Evolutionary conservation across 176 grass and related monocot species (phyloP).

Genomic region (Microstegium vimineum): DNA sequence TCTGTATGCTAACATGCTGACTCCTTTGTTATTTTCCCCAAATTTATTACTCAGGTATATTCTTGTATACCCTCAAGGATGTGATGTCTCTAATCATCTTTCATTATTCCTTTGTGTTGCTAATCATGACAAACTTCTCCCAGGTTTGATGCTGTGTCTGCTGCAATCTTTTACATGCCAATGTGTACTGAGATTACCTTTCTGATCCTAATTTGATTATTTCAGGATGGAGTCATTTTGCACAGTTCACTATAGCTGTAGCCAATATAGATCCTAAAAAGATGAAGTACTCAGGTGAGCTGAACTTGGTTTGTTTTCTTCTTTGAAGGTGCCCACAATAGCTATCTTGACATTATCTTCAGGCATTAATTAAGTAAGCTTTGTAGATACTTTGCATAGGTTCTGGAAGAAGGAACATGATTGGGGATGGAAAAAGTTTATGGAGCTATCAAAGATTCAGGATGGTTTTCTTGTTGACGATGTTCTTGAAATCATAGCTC

Average conservation of each 20-base stretch:
- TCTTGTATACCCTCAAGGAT: slow-evolving; percentile 97
- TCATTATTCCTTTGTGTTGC: slow-evolving; percentile 97
- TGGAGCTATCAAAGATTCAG: slow-evolving; percentile 92
- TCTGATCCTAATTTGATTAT: slow-evolving; percentile 19
- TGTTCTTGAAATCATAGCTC: slow-evolving; percentile 93
- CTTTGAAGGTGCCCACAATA: slow-evolving; percentile 15
- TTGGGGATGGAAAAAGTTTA: slow-evolving; percentile 99
- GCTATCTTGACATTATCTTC: neutral
- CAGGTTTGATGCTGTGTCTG: slow-evolving; percentile 63
- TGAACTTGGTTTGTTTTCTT: slow-evolving; percentile 29
- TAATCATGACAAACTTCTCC: slow-evolving; percentile 94
- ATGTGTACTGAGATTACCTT: neutral
- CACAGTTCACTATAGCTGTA: slow-evolving; percentile 97
- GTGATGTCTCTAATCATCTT: slow-evolving; percentile 91
- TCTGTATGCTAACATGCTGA: slow-evolving; percentile 5
- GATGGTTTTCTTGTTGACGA: slow-evolving; percentile 92
- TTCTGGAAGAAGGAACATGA: slow-evolving; percentile 99
- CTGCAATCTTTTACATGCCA: slow-evolving; percentile 9
- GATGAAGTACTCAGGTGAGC: slow-evolving; percentile 93
- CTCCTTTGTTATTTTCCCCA: neutral
- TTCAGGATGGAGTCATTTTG: slow-evolving; percentile 97
- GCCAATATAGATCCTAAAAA: slow-evolving; percentile 97
- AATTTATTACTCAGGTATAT: slow-evolving; percentile 81
- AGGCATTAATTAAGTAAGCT: slow-evolving; percentile 45
- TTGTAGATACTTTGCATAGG: slow-evolving; percentile 94